Percentiles rank a stretch among this genome's conserved stretches.
phyloP scores from a whole-genome alignment of 2,329 filamentous ascomycete species.

The Magnaporthales sp. region DNA sequence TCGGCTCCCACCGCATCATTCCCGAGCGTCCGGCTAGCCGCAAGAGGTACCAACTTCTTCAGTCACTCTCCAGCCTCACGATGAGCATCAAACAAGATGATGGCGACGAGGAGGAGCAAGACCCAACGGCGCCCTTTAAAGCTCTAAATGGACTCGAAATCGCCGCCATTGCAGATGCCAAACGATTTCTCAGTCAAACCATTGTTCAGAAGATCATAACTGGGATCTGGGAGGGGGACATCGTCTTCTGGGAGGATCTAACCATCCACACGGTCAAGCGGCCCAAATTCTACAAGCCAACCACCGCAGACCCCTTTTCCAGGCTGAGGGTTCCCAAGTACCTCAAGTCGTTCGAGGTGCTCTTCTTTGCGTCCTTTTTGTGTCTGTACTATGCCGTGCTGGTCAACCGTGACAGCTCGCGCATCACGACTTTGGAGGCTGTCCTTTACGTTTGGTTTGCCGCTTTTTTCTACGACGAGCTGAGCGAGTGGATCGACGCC shows the following conservation, averaged over 20 bases:
- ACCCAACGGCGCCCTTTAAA: constrained; percentile 64
- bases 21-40: constrained; percentile 27
- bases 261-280: constrained; percentile 65
- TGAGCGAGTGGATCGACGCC: constrained; percentile 78
- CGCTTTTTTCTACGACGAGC: constrained; percentile 80
- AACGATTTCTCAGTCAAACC: constrained; percentile 74
- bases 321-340: constrained; percentile 50
- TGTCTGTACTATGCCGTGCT: constrained; percentile 81
- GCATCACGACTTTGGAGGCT: constrained; percentile 61
- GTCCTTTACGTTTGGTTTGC: constrained; percentile 79
- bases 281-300: constrained; percentile 64
- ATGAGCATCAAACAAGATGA: constrained; percentile 34
- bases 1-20: constrained; percentile 14
- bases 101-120: constrained; percentile 40
- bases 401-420: constrained; percentile 57
- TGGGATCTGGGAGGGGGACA: constrained; percentile 78
- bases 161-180: constrained; percentile 70
- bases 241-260: constrained; percentile 80
- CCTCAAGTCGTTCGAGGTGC: constrained; percentile 73
- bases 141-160: constrained; percentile 83
- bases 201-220: constrained; percentile 77
- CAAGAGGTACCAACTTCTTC: constrained; percentile 40
- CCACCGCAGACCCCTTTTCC: constrained; percentile 61
- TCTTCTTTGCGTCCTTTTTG: constrained; percentile 72
- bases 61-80: constrained; percentile 47